A percentile compares a stretch with the other conserved stretches of the same genome.
Evolutionary conservation across 495 filamentous ascomycete genomes (phyloP).

Genomic region (Cercophora newfieldiana): DNA sequence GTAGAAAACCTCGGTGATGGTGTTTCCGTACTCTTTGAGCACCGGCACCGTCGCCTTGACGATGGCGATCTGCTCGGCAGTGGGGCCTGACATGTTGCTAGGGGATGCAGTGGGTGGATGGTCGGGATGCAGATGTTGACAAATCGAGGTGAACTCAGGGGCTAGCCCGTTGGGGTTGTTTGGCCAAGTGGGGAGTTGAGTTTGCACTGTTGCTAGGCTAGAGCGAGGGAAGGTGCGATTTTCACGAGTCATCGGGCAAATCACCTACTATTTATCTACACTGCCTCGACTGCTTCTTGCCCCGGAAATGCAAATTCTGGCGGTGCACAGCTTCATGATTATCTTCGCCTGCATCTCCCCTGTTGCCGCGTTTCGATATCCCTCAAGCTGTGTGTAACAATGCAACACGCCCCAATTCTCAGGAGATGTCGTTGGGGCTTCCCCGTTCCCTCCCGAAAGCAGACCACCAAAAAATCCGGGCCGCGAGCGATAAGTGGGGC

Average conservation of each 20-base stretch:
- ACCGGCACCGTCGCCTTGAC: slow-evolving; percentile 64
- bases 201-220: background rate
- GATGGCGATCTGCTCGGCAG: slow-evolving; percentile 47
- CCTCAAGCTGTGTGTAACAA: background rate
- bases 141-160: background rate
- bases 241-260: background rate
- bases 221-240: background rate
- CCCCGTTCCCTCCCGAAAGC: background rate
- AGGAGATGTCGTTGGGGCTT: background rate
- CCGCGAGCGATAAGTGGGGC: background rate
- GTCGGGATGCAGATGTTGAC: background rate
- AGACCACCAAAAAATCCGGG: background rate
- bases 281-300: too few relatives aligned
- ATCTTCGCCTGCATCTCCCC: background rate
- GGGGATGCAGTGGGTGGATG: slow-evolving; percentile 17
- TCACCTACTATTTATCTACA: background rate
- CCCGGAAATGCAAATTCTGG: background rate
- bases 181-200: background rate
- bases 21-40: slow-evolving; percentile 62
- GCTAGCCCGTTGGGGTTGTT: background rate
- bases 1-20: slow-evolving; percentile 71
- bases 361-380: background rate
- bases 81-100: slow-evolving; percentile 26
- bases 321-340: background rate
- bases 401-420: background rate